Conservation (phyloP, 371 early-diverging fungal species). For the Mortierella sp. region DNA sequence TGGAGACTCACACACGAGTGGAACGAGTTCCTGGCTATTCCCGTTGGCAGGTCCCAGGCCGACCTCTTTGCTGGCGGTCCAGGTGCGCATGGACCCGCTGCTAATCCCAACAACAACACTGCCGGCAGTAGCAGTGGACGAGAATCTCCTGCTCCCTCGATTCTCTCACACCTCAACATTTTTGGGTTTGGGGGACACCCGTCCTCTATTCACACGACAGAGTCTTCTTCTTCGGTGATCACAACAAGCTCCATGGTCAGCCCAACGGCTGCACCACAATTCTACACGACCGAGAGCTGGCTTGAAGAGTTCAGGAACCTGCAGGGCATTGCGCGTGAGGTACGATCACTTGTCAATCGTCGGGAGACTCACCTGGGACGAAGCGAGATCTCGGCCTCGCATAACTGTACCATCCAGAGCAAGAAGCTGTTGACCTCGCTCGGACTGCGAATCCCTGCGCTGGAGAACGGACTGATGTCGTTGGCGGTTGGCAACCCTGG, state of each 20-base stretch:
- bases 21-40: constrained; percentile 82
- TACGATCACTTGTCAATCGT: constrained; percentile 77
- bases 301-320: constrained; percentile 80
- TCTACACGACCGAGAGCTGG: constrained; percentile 86
- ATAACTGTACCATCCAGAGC: constrained; percentile 81
- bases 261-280: constrained; percentile 35
- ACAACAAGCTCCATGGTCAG: constrained; percentile 16
- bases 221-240: constrained; percentile 9
- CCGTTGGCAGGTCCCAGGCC: constrained; percentile 64
- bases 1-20: constrained; percentile 84
- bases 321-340: constrained; percentile 72
- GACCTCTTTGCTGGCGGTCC: constrained; percentile 43
- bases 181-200: constrained; percentile 32
- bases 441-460: constrained; percentile 61
- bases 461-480: constrained; percentile 68
- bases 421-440: constrained; percentile 74
- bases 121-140: constrained; percentile 22
- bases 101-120: constrained; percentile 10
- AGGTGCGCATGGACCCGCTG: constrained; percentile 41
- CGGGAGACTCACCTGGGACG: constrained; percentile 79
- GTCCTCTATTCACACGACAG: neutral
- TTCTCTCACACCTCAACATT: constrained; percentile 51
- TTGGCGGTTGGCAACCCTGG: constrained; percentile 65
- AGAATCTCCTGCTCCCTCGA: constrained; percentile 22
- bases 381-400: constrained; percentile 80